A percentile compares a stretch with the other conserved stretches of the same genome.
Evolutionary conservation across 257 asterid genomes (phyloP).

Genomic region (Gentiana dahurica): DNA sequence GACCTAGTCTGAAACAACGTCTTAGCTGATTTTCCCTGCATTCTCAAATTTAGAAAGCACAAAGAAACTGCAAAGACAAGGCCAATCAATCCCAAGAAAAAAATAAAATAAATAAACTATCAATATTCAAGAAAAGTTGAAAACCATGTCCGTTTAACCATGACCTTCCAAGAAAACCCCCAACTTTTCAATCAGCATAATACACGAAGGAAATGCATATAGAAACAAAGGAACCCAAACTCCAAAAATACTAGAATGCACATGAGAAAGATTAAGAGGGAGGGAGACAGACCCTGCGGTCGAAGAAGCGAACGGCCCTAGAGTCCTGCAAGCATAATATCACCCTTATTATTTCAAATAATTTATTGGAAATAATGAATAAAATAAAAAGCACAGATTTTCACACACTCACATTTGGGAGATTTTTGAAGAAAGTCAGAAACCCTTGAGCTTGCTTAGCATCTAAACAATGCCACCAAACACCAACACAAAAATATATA

Average conservation of each 20-base stretch:
- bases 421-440: conserved; percentile 74
- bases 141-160: not conserved
- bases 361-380: not conserved
- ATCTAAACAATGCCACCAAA: conserved; percentile 28
- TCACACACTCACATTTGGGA: conserved; percentile 40
- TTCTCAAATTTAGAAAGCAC: no score
- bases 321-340: conserved; percentile 49
- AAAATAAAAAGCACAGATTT: not conserved
- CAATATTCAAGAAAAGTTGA: not conserved
- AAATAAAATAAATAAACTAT: not conserved
- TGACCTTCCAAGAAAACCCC: no score
- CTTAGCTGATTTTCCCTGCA: no score
- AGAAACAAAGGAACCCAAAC: not conserved
- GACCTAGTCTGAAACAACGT: no score
- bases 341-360: not conserved
- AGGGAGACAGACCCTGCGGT: conserved; percentile 57
- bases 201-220: no score
- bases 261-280: not conserved
- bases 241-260: not conserved
- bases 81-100: no score
- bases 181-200: no score
- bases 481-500: conserved; percentile 7
- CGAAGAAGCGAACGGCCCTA: conserved; percentile 86
- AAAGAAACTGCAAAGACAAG: no score
- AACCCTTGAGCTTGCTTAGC: conserved; percentile 98